phyloP scores from a whole-genome alignment of 2,329 filamentous ascomycete genomes.

The Colletotrichum sp. region DNA sequence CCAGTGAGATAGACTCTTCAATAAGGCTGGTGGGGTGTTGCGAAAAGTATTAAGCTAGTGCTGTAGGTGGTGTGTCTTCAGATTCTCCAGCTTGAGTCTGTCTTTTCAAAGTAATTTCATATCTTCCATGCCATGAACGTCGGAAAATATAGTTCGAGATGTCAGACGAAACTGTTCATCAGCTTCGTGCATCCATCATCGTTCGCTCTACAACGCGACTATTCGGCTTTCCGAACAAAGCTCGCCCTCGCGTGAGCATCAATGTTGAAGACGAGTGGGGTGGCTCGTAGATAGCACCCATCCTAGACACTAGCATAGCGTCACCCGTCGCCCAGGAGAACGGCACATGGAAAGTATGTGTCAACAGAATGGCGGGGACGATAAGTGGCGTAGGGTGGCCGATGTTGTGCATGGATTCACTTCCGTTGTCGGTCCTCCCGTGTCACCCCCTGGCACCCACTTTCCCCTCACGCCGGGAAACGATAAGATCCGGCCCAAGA shows the following conservation, averaged over 20 bases:
- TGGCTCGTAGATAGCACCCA: constrained; percentile 1
- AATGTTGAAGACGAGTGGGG: neutral
- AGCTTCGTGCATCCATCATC: neutral
- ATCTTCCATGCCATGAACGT: neutral
- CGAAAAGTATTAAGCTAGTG: neutral
- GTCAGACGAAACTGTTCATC: neutral
- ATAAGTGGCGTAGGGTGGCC: neutral
- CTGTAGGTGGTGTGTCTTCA: neutral
- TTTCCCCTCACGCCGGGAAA: constrained; percentile 2
- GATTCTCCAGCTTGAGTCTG: neutral
- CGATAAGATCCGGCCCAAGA: constrained; percentile 4
- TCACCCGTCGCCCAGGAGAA: neutral
- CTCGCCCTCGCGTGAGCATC: neutral
- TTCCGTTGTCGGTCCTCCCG: neutral
- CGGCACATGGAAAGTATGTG: neutral
- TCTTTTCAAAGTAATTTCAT: neutral
- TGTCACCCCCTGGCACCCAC: neutral
- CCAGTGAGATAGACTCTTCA: neutral
- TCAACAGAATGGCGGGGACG: neutral
- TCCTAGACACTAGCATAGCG: neutral
- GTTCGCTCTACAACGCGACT: neutral
- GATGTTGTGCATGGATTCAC: neutral
- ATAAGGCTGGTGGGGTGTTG: no score
- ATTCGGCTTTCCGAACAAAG: neutral
- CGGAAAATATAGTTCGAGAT: neutral